Evolutionary conservation across 208 protist species (phyloP).

Genomic region (Trypanosoma melophagium): DNA sequence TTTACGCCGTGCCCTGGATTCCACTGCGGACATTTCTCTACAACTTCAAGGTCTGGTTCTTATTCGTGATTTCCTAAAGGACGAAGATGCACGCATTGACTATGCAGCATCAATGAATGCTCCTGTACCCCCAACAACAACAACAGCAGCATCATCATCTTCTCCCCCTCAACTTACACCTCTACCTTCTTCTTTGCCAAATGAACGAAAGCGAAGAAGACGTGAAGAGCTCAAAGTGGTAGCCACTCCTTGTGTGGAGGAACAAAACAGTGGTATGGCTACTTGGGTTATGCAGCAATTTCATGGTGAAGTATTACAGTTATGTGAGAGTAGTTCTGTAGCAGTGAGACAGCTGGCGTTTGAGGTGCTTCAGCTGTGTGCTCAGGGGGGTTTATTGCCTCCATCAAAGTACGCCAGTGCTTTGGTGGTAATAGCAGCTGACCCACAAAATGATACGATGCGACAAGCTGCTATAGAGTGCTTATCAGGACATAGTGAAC

Average conservation of each 20-base stretch:
- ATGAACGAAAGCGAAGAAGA: not conserved
- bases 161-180: not conserved
- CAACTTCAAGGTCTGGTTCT: slow-evolving; percentile 73
- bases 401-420: slow-evolving; percentile 59
- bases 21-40: slow-evolving; percentile 30
- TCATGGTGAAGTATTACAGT: slow-evolving; percentile 43
- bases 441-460: slow-evolving; percentile 42
- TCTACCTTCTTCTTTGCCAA: not conserved
- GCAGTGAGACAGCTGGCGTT: slow-evolving; percentile 51
- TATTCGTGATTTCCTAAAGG: slow-evolving; percentile 80
- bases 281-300: slow-evolving; percentile 85
- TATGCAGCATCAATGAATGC: slow-evolving; percentile 38
- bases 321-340: slow-evolving; percentile 37
- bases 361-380: slow-evolving; percentile 60
- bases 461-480: slow-evolving; percentile 42
- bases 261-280: slow-evolving; percentile 88
- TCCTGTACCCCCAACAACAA: slow-evolving; percentile 6
- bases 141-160: not conserved
- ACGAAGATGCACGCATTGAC: slow-evolving; percentile 77
- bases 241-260: slow-evolving; percentile 24
- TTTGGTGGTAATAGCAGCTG: slow-evolving; percentile 59
- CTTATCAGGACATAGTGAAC: slow-evolving; percentile 43
- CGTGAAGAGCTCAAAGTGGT: slow-evolving; percentile 12
- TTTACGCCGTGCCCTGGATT: slow-evolving; percentile 44
- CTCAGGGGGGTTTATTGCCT: slow-evolving; percentile 66